Evolutionary conservation across 192 early-diverging fungal genomes (phyloP).

Genomic region (Gonapodya sp.): DNA sequence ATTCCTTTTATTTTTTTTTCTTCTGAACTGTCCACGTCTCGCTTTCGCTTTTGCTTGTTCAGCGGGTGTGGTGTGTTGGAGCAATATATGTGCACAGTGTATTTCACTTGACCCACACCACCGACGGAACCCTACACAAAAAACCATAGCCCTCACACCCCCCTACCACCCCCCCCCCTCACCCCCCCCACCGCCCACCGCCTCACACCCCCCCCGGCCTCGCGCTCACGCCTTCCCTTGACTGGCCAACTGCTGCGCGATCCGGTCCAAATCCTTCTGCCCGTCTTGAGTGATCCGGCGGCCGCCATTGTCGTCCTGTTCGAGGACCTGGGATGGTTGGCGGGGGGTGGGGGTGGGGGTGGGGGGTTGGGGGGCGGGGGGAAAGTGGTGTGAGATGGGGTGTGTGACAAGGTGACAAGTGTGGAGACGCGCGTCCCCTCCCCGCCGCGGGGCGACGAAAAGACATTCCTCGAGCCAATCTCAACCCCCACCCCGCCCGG

Average conservation of each 20-base stretch:
- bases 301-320: conserved; percentile 85
- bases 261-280: conserved; percentile 98
- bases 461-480: no score
- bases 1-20: background rate
- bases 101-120: background rate
- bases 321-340: conserved; percentile 44
- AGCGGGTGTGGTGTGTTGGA: no score
- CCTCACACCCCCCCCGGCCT: background rate
- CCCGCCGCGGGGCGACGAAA: no score
- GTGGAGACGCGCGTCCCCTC: no score
- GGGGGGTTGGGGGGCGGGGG: no score
- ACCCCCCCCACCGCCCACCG: background rate
- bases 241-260: conserved; percentile 58
- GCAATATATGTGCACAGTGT: background rate
- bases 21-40: background rate
- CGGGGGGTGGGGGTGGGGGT: background rate
- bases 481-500: no score
- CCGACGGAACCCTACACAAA: background rate
- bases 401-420: no score
- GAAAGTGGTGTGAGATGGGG: no score
- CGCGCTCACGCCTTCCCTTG: background rate
- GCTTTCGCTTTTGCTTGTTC: no score
- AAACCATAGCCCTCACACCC: background rate
- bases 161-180: background rate
- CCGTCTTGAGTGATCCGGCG: conserved; percentile 91